Evolutionary conservation across 1,139 yeast species (phyloP).

Genomic region (Keqinozyma sinolaborantium): DNA sequence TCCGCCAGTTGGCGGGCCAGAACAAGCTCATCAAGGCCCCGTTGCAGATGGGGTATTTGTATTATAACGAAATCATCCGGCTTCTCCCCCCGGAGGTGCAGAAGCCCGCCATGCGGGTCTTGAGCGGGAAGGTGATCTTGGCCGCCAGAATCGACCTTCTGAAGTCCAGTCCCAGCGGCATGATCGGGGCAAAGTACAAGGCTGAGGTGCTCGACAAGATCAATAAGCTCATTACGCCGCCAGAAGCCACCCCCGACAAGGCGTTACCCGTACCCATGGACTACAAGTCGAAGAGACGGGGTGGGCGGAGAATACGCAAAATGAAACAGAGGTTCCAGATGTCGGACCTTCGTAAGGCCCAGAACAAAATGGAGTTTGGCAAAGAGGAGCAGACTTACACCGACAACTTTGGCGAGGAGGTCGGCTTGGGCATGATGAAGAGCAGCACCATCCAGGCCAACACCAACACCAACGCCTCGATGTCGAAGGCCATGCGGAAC

Average conservation of each 20-base stretch:
- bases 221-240: conserved; percentile 75
- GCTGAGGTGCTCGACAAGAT: conserved; percentile 60
- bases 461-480: conserved; percentile 44
- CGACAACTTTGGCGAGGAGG: conserved; percentile 73
- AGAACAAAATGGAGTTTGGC: conserved; percentile 83
- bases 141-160: conserved; percentile 80
- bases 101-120: conserved; percentile 71
- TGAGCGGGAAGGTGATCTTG: conserved; percentile 74
- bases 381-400: conserved; percentile 59
- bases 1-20: conserved; percentile 46
- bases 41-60: conserved; percentile 61
- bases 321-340: conserved; percentile 76
- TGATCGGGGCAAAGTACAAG: conserved; percentile 55
- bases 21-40: conserved; percentile 32
- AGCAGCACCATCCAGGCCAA: conserved; percentile 34
- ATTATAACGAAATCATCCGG: conserved; percentile 50
- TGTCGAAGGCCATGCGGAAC: conserved; percentile 51
- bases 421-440: conserved; percentile 76
- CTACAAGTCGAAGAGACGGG: conserved; percentile 74
- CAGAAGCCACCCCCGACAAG: conserved; percentile 62
- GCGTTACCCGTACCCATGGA: conserved; percentile 87
- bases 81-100: conserved; percentile 55
- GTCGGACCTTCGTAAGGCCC: conserved; percentile 80
- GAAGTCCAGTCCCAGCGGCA: conserved; percentile 45
- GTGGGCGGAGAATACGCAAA: conserved; percentile 78